These are phyloP conservation scores for Globisporangium megalacanthum DNA, from an alignment of 352 stramenopile genomes.

Conservation along the genomic window DNA sequence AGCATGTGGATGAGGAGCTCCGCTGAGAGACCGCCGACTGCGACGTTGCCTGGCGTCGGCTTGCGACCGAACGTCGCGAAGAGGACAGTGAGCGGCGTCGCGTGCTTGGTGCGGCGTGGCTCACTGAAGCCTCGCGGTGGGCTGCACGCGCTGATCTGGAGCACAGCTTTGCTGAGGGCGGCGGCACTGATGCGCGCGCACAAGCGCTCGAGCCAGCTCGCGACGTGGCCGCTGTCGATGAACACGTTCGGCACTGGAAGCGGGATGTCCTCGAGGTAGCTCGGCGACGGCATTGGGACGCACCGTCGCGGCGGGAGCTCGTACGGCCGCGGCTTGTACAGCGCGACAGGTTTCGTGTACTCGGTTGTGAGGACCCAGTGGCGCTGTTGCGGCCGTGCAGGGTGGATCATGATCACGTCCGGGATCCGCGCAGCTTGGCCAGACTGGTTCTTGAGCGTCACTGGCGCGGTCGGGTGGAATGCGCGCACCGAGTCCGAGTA, in stretches of 20 bases:
- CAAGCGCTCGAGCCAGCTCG: conserved; percentile 66
- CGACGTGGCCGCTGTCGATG: conserved; percentile 55
- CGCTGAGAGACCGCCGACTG: conserved; percentile 74
- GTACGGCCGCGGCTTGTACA: conserved; percentile 85
- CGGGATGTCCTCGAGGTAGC: conserved; percentile 66
- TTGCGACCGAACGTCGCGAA: conserved; percentile 90
- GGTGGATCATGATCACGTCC: conserved; percentile 63
- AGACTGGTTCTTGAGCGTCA: conserved; percentile 75
- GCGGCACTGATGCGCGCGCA: conserved; percentile 42
- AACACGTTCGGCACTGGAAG: conserved; percentile 63
- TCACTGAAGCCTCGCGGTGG: conserved; percentile 48
- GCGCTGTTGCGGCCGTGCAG: conserved; percentile 37
- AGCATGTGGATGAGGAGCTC: conserved; percentile 89
- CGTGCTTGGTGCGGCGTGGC: conserved; percentile 73
- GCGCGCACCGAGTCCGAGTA: conserved; percentile 56
- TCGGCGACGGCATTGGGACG: conserved; percentile 83
- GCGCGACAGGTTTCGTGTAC: conserved; percentile 45
- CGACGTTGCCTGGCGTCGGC: conserved; percentile 69
- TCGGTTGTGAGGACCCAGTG: conserved; percentile 71
- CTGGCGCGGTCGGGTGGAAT: conserved; percentile 65
- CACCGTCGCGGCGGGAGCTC: conserved; percentile 70
- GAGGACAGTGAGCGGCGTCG: conserved; percentile 73
- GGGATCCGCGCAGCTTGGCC: conserved; percentile 20
- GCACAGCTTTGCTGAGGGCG: conserved; percentile 43
- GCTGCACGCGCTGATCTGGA: conserved; percentile 69